These are phyloP conservation scores for Nicotiana undulata DNA, from an alignment of 257 asterid species.

Conservation along the genomic window DNA sequence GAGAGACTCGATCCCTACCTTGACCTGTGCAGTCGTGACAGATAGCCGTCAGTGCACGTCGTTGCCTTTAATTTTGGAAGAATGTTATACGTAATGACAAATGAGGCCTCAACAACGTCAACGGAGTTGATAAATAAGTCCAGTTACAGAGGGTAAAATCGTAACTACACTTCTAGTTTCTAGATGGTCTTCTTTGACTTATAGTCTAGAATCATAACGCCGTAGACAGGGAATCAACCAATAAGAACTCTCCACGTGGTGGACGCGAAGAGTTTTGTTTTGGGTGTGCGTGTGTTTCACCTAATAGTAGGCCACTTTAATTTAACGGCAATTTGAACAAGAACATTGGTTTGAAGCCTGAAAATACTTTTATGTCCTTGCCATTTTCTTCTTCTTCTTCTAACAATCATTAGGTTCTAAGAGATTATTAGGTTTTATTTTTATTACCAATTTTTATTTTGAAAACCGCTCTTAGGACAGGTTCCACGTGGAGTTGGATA, in stretches of 20 bases:
- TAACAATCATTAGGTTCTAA: no score
- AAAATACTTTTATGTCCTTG: background rate
- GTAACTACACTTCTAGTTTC: no score
- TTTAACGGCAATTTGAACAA: background rate
- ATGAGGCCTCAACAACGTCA: background rate
- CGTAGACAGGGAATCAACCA: background rate
- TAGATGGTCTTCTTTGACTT: background rate
- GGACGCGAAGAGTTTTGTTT: no score
- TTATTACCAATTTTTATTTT: no score
- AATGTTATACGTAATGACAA: background rate
- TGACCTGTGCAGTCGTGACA: background rate
- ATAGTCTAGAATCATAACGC: conserved; percentile 7
- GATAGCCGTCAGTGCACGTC: background rate
- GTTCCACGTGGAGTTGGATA: no score
- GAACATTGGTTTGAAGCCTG: background rate
- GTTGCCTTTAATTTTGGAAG: background rate
- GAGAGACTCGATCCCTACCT: no score
- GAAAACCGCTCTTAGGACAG: no score
- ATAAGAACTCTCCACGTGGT: background rate
- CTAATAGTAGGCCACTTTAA: background rate
- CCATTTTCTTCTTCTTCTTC: no score
- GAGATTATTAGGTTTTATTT: no score
- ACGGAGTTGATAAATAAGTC: background rate
- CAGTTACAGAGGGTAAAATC: background rate
- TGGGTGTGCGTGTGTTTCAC: background rate